Conservation (phyloP, 73 alveolate genomes). For the Symbiodinium natans region DNA sequence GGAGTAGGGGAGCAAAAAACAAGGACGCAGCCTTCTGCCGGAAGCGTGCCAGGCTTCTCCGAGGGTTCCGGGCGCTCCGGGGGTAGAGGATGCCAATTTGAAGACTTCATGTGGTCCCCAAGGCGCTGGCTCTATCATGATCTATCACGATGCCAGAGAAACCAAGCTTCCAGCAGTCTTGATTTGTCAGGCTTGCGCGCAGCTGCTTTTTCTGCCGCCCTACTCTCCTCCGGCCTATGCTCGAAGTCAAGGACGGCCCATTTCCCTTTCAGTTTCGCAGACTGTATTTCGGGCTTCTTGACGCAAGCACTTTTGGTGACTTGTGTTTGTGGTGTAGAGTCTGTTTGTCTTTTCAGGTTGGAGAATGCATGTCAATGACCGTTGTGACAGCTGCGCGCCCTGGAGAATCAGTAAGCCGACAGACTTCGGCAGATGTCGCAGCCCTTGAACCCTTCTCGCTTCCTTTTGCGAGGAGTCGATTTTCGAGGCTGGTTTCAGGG, state of each 20-base stretch:
- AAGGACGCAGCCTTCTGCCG: slow-evolving; percentile 70
- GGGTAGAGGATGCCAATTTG: no score
- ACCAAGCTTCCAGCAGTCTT: not conserved
- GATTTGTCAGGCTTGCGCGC: slow-evolving; percentile 53
- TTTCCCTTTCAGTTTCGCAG: not conserved
- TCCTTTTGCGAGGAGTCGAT: not conserved
- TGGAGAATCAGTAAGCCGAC: not conserved
- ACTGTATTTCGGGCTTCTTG: not conserved
- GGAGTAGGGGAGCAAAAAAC: no score
- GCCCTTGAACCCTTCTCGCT: not conserved
- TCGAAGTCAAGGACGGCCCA: slow-evolving; percentile 16
- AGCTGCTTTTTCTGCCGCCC: slow-evolving; percentile 44
- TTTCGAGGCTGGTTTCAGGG: not conserved
- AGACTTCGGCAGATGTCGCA: not conserved
- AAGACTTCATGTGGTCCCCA: not conserved
- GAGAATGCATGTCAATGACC: no score
- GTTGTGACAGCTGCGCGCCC: no score
- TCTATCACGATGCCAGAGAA: not conserved
- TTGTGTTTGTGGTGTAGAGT: no score
- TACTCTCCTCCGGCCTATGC: not conserved
- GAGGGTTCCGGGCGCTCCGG: not conserved
- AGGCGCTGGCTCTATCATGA: not conserved
- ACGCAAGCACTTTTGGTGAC: not conserved
- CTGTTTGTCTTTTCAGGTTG: no score
- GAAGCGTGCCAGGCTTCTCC: slow-evolving; percentile 38